phyloP scores from a whole-genome alignment of 1,284 basidiomycete species.

The Fomitopsis pinicola region DNA sequence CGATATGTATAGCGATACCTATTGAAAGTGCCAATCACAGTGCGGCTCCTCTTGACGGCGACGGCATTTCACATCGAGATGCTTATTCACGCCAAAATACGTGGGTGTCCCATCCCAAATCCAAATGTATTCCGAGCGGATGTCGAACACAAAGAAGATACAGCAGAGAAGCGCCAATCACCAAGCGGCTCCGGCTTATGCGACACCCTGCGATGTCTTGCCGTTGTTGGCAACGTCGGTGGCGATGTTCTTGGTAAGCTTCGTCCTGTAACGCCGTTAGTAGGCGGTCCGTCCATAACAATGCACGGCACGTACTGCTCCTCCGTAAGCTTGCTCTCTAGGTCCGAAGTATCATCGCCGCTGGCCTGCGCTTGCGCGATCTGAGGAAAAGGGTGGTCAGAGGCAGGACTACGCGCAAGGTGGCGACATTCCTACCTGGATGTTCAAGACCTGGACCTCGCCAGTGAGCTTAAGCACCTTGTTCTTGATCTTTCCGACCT shows the following conservation, averaged over 20 bases:
- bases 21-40: not conserved
- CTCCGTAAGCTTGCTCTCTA: slow-evolving; percentile 25
- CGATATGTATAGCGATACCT: not conserved
- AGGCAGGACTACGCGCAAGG: not conserved
- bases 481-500: slow-evolving; percentile 47
- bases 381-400: slow-evolving; percentile 11
- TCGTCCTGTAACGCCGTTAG: slow-evolving; percentile 9
- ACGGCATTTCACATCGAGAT: not conserved
- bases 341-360: slow-evolving; percentile 28
- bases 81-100: not conserved
- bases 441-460: slow-evolving; percentile 35
- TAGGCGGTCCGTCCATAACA: not conserved
- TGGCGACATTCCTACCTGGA: slow-evolving; percentile 26
- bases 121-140: slow-evolving; percentile 1
- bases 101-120: not conserved
- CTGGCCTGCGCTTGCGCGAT: slow-evolving; percentile 35
- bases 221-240: slow-evolving; percentile 31
- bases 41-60: too few species aligned
- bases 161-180: not conserved
- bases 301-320: slow-evolving; percentile 23
- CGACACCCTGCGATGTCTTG: slow-evolving; percentile 29
- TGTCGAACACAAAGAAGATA: not conserved
- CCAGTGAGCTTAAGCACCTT: slow-evolving; percentile 49
- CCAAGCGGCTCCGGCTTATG: not conserved
- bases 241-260: slow-evolving; percentile 35